Conservation (phyloP, 208 protist species). For the Phytomonas sp. region DNA sequence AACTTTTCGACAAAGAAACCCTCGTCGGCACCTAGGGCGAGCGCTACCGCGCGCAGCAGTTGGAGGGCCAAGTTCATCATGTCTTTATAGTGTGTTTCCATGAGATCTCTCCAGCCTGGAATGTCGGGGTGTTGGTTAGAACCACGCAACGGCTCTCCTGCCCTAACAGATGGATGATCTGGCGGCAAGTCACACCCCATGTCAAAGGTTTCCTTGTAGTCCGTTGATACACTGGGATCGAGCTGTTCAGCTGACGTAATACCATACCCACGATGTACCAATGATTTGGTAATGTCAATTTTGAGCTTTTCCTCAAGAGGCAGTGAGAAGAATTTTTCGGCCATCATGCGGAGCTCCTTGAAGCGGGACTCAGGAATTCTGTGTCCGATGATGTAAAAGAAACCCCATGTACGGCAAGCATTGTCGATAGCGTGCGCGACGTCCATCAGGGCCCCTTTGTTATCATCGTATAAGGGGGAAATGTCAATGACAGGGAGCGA, state of each 20-base stretch:
- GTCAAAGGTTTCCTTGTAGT: constrained; percentile 73
- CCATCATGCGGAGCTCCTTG: constrained; percentile 36
- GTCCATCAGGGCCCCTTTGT: constrained; percentile 21
- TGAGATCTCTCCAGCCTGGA: constrained; percentile 36
- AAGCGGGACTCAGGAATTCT: constrained; percentile 34
- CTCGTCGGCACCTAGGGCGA: constrained; percentile 42
- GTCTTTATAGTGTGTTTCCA: constrained; percentile 54
- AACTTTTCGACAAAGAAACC: constrained; percentile 57
- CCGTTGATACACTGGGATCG: constrained; percentile 29
- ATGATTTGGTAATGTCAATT: constrained; percentile 52
- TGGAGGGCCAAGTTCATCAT: constrained; percentile 40
- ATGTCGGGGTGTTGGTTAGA: constrained; percentile 51
- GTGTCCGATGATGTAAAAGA: constrained; percentile 80
- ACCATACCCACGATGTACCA: constrained; percentile 58
- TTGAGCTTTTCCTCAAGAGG: constrained; percentile 60
- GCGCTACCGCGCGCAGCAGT: constrained; percentile 47
- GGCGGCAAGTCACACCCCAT: constrained; percentile 41
- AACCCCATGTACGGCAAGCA: constrained; percentile 67
- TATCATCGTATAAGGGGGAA: constrained; percentile 38
- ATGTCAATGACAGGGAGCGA: constrained; percentile 72
- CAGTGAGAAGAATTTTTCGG: constrained; percentile 43
- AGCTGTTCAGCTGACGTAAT: constrained; percentile 39
- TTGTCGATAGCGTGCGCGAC: constrained; percentile 57
- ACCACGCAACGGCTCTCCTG: constrained; percentile 54
- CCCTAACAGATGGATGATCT: constrained; percentile 50